phyloP scores from a whole-genome alignment of 352 stramenopile species.

The Globisporangium spinosum region DNA sequence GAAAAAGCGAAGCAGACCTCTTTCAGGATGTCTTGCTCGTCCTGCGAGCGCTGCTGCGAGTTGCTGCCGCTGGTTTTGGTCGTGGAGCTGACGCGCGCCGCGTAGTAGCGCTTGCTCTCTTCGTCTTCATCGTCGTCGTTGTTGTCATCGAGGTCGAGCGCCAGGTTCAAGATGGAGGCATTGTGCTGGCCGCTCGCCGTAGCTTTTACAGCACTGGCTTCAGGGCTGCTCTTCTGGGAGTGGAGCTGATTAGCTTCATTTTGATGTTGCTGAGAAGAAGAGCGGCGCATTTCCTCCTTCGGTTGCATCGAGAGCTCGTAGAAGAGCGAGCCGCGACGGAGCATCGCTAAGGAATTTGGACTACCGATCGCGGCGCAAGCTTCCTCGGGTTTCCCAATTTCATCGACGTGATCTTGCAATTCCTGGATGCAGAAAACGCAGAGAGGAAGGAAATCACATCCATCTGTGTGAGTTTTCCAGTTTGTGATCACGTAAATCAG shows the following conservation, averaged over 20 bases:
- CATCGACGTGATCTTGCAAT: conserved; percentile 22
- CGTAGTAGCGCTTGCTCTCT: conserved; percentile 5
- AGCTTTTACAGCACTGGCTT: neutral
- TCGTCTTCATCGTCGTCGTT: conserved; percentile 16
- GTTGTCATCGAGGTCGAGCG: conserved; percentile 20
- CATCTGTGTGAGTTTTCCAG: neutral
- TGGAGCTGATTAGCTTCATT: conserved; percentile 1
- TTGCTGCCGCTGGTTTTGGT: conserved; percentile 1
- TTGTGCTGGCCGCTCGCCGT: neutral
- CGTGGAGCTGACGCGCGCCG: neutral
- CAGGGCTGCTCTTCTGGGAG: neutral
- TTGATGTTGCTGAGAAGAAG: neutral
- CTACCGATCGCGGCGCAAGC: neutral
- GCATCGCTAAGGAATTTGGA: conserved; percentile 11
- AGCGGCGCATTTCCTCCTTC: conserved; percentile 21
- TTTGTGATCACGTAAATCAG: neutral
- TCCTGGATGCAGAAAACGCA: conserved; percentile 18
- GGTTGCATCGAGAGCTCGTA: conserved; percentile 42
- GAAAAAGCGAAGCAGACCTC: conserved; percentile 28
- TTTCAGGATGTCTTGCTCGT: conserved; percentile 40
- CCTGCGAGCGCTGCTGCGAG: conserved; percentile 9
- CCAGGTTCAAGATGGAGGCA: neutral
- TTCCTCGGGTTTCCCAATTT: neutral
- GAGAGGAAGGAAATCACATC: neutral
- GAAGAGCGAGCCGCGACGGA: conserved; percentile 40